Evolutionary conservation across 768 basidiomycete genomes (phyloP).

Genomic region (Suillus paluster): DNA sequence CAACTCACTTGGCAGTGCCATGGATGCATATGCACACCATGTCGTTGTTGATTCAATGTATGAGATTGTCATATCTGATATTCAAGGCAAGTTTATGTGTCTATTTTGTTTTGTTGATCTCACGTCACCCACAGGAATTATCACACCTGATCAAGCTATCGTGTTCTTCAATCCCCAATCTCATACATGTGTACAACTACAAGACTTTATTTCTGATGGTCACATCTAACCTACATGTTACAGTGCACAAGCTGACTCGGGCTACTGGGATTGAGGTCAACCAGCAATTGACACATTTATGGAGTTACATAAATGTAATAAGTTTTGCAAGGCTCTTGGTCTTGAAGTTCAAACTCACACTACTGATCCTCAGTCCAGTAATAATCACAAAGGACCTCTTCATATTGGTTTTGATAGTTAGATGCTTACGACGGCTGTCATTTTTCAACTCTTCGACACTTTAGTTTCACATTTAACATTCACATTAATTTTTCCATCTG

Average conservation of each 20-base stretch:
- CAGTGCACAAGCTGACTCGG: background rate
- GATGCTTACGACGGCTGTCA: background rate
- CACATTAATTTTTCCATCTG: background rate
- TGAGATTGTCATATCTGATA: conserved; percentile 17
- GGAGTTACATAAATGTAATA: conserved; percentile 1
- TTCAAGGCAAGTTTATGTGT: conserved; percentile 23
- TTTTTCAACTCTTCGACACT: background rate
- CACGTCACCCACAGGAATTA: background rate
- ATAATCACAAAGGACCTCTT: background rate
- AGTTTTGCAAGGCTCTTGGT: conserved; percentile 7
- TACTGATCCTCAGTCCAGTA: background rate
- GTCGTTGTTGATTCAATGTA: conserved; percentile 17
- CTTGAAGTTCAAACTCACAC: background rate
- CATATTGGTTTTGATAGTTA: background rate
- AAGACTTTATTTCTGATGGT: background rate
- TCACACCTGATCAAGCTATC: background rate
- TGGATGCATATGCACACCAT: conserved; percentile 31
- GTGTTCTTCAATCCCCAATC: conserved; percentile 20
- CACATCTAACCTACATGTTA: background rate
- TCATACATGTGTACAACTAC: conserved; percentile 9
- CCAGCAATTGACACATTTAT: background rate
- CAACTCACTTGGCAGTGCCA: conserved; percentile 16
- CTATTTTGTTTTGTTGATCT: background rate
- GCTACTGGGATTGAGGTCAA: conserved; percentile 8
- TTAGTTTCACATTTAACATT: background rate